phyloP scores from a whole-genome alignment of 1,284 basidiomycete genomes.

The Trichosporon asahii region DNA sequence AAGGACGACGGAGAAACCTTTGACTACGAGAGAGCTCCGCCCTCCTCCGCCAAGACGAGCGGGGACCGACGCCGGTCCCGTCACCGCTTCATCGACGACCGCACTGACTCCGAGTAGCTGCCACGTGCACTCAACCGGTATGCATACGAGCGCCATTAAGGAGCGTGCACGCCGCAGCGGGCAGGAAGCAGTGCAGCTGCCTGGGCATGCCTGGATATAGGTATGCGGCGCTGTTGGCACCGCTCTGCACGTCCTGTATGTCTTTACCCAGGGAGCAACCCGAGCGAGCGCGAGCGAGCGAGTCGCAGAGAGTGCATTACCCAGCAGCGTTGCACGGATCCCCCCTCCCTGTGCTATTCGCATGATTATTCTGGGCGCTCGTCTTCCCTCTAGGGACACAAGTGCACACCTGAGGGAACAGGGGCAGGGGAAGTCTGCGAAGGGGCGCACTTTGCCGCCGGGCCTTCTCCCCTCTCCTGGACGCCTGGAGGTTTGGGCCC shows the following conservation, averaged over 20 bases:
- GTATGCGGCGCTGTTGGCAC: no score
- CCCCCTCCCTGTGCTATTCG: not conserved
- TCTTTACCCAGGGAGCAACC: not conserved
- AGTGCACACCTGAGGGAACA: not conserved
- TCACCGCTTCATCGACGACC: no score
- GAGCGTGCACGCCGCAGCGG: no score
- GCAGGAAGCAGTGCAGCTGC: not conserved
- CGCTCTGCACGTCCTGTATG: not conserved
- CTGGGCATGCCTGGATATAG: no score
- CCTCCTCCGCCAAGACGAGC: not conserved
- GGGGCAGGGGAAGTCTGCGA: not conserved
- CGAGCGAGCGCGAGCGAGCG: not conserved
- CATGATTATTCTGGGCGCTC: not conserved
- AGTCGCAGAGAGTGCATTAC: no score
- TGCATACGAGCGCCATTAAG: not conserved
- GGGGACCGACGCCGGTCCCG: not conserved
- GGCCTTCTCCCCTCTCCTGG: not conserved
- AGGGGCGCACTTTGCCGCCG: not conserved
- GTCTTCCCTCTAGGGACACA: not conserved
- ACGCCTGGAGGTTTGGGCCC: not conserved
- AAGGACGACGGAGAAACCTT: not conserved
- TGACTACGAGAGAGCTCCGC: not conserved
- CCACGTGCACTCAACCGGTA: not conserved
- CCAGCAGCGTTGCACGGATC: not conserved
- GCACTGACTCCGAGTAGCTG: not conserved